Evolutionary conservation across 345 rosid genomes (phyloP).

Genomic region (Erodium maritimum): DNA sequence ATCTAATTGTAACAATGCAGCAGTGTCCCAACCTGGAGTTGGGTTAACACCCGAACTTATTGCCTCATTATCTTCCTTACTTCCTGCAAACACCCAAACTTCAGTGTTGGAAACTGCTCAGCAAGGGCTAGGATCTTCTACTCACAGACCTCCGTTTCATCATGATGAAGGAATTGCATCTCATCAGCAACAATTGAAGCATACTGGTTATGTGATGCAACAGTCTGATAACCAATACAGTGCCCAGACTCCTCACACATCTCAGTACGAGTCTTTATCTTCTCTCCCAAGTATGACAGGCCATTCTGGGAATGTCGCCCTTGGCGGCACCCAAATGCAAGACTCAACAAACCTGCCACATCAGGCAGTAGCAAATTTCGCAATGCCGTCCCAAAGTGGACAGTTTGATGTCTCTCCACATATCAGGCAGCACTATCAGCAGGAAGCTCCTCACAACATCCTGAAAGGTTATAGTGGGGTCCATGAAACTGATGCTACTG

Average conservation of each 20-base stretch:
- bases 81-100: slow-evolving; percentile 49
- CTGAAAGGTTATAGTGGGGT: slow-evolving; percentile 33
- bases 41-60: slow-evolving; percentile 73
- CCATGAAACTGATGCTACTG: slow-evolving; percentile 34
- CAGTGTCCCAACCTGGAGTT: slow-evolving; percentile 45
- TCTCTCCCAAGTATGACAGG: slow-evolving; percentile 23
- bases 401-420: slow-evolving; percentile 42
- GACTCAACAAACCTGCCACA: slow-evolving; percentile 38
- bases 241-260: slow-evolving; percentile 23
- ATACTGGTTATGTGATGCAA: slow-evolving; percentile 27
- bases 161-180: slow-evolving; percentile 37
- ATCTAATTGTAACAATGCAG: slow-evolving; percentile 18
- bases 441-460: slow-evolving; percentile 26
- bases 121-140: slow-evolving; percentile 25
- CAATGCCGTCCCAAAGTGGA: slow-evolving; percentile 40
- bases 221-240: slow-evolving; percentile 40
- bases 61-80: slow-evolving; percentile 55
- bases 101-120: slow-evolving; percentile 34
- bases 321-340: slow-evolving; percentile 31
- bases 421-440: slow-evolving; percentile 46
- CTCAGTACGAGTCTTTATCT: slow-evolving; percentile 36
- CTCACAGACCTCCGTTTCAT: slow-evolving; percentile 24
- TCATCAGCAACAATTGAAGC: slow-evolving; percentile 33
- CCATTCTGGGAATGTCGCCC: slow-evolving; percentile 31
- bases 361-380: slow-evolving; percentile 26